phyloP scores from a whole-genome alignment of 164 flowering plant species.

The Annona cherimola region DNA sequence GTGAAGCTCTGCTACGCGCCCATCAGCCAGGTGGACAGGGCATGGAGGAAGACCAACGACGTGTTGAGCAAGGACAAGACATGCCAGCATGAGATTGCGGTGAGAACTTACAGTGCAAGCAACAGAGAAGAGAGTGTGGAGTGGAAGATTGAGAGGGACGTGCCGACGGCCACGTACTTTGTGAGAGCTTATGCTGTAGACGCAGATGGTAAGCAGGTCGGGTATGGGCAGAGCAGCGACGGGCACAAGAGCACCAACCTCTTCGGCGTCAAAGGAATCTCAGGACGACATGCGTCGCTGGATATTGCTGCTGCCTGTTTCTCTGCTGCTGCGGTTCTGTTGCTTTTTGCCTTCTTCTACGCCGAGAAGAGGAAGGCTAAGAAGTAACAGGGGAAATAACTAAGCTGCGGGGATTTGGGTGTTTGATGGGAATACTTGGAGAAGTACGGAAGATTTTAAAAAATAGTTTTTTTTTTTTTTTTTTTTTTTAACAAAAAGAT shows the following conservation, averaged over 20 bases:
- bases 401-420: too few relatives aligned
- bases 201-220: constrained; percentile 30
- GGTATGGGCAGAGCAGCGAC: constrained; percentile 69
- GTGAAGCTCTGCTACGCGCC: constrained; percentile 69
- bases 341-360: constrained; percentile 54
- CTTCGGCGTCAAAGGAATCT: constrained; percentile 48
- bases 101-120: constrained; percentile 4
- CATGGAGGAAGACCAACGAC: constrained; percentile 59
- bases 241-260: constrained; percentile 37
- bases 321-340: constrained; percentile 69
- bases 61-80: constrained; percentile 56
- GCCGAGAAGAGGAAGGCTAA: constrained; percentile 64
- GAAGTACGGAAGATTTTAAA: too few relatives aligned
- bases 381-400: too few relatives aligned
- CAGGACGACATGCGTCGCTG: constrained; percentile 63
- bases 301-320: constrained; percentile 64
- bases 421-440: too few relatives aligned
- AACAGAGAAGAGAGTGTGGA: constrained; percentile 9
- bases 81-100: constrained; percentile 40
- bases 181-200: constrained; percentile 26
- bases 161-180: constrained; percentile 30
- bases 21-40: constrained; percentile 55
- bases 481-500: too few relatives aligned
- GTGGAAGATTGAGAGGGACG: constrained; percentile 33
- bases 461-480: too few relatives aligned